Conservation (phyloP, 306 rosid genomes). For the Citrullus colocynthis region DNA sequence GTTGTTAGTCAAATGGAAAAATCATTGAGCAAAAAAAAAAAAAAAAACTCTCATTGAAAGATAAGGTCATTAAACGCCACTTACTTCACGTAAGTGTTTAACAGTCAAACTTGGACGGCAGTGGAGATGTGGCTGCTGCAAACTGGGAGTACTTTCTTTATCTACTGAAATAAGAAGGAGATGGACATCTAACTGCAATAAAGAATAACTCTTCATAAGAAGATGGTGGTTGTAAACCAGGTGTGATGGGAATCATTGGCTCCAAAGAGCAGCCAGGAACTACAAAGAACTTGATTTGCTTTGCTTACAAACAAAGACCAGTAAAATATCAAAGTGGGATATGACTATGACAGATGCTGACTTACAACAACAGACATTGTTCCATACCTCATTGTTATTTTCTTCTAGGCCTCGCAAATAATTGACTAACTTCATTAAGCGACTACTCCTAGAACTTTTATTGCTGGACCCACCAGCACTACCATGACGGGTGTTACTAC, state of each 20-base stretch:
- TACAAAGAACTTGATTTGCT: neutral
- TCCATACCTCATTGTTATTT: constrained; percentile 51
- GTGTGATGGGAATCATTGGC: constrained; percentile 9
- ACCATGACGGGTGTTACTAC: constrained; percentile 81
- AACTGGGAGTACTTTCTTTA: constrained; percentile 38
- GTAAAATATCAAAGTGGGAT: neutral
- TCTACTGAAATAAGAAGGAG: constrained; percentile 67
- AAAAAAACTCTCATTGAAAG: neutral
- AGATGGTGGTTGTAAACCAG: neutral
- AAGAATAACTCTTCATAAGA: neutral
- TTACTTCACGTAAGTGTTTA: constrained; percentile 59
- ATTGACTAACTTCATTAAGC: constrained; percentile 64
- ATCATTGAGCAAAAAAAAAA: neutral
- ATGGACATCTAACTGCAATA: constrained; percentile 63
- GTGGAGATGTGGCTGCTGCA: constrained; percentile 71
- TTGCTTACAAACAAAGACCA: neutral
- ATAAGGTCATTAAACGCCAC: constrained; percentile 4
- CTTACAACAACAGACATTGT: neutral
- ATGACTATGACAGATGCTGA: neutral
- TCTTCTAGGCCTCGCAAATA: constrained; percentile 59
- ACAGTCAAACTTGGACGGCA: constrained; percentile 74
- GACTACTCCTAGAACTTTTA: constrained; percentile 53
- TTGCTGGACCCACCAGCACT: constrained; percentile 45
- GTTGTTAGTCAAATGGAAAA: neutral
- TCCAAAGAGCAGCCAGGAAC: neutral